Evolutionary conservation across 345 rosid genomes (phyloP), one percentile per base, ranked within the genome.

Genomic region (Lepidium didymum): DNA sequence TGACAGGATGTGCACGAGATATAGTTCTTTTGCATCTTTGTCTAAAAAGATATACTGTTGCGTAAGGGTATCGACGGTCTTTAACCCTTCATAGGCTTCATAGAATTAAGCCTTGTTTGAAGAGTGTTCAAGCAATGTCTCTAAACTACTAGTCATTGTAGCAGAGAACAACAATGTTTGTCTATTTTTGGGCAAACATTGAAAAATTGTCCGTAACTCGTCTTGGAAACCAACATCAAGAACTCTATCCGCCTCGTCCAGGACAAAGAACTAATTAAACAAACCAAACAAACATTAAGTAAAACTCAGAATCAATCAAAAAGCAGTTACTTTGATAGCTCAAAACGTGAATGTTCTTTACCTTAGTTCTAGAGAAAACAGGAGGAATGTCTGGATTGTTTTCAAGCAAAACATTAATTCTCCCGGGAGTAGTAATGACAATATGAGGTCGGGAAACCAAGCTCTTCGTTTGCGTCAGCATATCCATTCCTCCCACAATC

Each of bases 171-270:
- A 70, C 57, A 93, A 72, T 7, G 94, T 93, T 69, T 93, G 98
- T 44, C 97, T 76, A 54, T 29, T 82, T 73, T 88, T 82, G 6
- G 97, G 99, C 73, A 91, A 62, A 74, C 90, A 86, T 38, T 81
- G 79, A 45, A 94, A 94, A 7, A 94, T 65, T 0, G 78, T 83
- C 25, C 85, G 76, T 61, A 94, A 54, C 68, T 91, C 99, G 70
- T 86, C 97, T 75, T 94, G 88, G 77, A 94, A 94, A 38, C 99
- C 97, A 73, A 79, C 91, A 79, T 94, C 99, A 82, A 94, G 81
- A 47, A 94, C 93, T 83, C 97, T 83, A 75, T 94, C 99, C 9
- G 99, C 97, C 75, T 94, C 99, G 41, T 94, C 99, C 84, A 94
- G 72, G 60, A 94, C 96, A 50, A 94, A 82, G 78, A 86, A 87